Base-by-base conservation (phyloP, 2,329 filamentous ascomycete species). In the Pestalotiopsis fici region DNA sequence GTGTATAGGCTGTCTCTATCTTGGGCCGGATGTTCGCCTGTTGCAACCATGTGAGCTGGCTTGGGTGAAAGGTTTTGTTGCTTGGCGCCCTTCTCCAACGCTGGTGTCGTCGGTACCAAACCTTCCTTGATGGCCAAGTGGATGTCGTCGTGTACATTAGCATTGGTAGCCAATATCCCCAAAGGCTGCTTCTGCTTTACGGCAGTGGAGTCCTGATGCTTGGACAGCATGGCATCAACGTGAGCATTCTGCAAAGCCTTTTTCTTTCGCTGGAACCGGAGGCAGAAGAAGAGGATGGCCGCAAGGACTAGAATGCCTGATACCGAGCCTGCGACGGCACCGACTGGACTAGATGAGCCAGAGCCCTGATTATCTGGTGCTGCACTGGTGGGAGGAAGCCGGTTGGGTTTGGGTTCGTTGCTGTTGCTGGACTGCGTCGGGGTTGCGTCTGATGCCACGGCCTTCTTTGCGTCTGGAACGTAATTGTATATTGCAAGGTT, bases 291-390 rank as follows among this genome's bases (percentile, higher is more conserved):
- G 2, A 73, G 2, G 9, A 66, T 43, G 2, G 70, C 74, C 43
- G 59, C 68, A 4, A 77, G 23, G 59, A 76, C 39, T 4, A 76
- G 59, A 5, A 70, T 71, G 9, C 72, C 73, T 0, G 72, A 74
- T n/a, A 77, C 35, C 64, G 71, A 73, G 12, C 72, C 73, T 2
- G 70, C 69, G 47, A 77, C 67, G 0, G 72, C 75, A 23, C 69
- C 73, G 13, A 75, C 69, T 7, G 72, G 70, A 6, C 69, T 54
- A 1, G 69, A 35, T 6, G 71, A 63, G 6, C 25, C 43, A 2
- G 47, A 11, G 70, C 39, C 3, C 69, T 54, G 15, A 54, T 35
- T 9, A 54, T 28, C 4, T 68, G 66, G 54, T 39, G 61, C 1
- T 64, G 7, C 3, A 67, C 21, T 12, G 68, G 39, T 28, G 50